These are phyloP conservation scores for Orbilia ellipsospora DNA, from an alignment of 2,329 filamentous ascomycete genomes.

Conservation along the genomic window DNA sequence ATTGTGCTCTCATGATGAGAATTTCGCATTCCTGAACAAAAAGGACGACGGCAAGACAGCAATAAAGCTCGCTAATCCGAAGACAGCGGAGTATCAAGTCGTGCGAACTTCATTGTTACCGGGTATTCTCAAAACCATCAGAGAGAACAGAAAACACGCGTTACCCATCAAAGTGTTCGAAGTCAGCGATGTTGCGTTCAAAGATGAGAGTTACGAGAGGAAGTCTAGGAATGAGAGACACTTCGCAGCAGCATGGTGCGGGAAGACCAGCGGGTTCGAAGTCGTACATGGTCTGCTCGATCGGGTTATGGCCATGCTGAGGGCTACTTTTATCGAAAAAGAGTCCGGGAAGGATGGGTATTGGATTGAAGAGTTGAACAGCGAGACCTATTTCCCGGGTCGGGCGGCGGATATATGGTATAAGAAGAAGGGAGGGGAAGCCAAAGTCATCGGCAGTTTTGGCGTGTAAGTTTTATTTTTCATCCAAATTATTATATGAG, in stretches of 20 bases:
- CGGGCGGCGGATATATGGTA: constrained; percentile 88
- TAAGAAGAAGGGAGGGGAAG: constrained; percentile 75
- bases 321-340: constrained; percentile 77
- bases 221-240: constrained; percentile 92
- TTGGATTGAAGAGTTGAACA: constrained; percentile 85
- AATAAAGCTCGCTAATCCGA: constrained; percentile 88
- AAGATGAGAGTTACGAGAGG: constrained; percentile 82
- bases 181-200: constrained; percentile 89
- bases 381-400: constrained; percentile 83
- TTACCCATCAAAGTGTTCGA: constrained; percentile 94
- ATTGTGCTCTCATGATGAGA: constrained; percentile 97
- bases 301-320: constrained; percentile 90
- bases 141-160: constrained; percentile 88
- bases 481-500: not conserved
- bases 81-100: constrained; percentile 92
- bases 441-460: constrained; percentile 83
- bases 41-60: constrained; percentile 85
- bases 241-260: constrained; percentile 95
- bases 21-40: constrained; percentile 94
- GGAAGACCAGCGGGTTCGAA: constrained; percentile 94
- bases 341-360: constrained; percentile 75
- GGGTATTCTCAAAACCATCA: constrained; percentile 89
- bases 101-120: constrained; percentile 87
- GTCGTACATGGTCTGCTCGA: constrained; percentile 94
- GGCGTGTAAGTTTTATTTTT: constrained; percentile 70